Evolutionary conservation across 202 grass and related monocot species (phyloP).

Genomic region (Setaria viridis): DNA sequence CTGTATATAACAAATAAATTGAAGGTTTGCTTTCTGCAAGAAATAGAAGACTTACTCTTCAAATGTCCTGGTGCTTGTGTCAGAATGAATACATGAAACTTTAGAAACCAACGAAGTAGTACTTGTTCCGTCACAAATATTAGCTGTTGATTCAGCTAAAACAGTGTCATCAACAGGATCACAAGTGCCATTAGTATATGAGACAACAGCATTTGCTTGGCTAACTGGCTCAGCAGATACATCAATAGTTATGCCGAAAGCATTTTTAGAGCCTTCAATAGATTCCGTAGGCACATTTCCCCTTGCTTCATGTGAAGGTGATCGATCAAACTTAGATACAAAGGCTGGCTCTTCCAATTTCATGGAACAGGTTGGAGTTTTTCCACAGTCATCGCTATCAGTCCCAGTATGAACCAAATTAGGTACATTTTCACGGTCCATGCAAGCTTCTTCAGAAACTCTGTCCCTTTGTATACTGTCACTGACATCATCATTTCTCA

Average conservation of each 20-base stretch:
- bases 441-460: constrained; percentile 35
- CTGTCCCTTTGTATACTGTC: constrained; percentile 24
- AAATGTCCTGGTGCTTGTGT: constrained; percentile 37
- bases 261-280: constrained; percentile 23
- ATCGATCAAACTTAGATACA: constrained; percentile 43
- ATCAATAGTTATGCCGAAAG: constrained; percentile 49
- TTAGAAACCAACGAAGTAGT: constrained; percentile 48
- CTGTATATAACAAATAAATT: constrained; percentile 31
- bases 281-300: constrained; percentile 40
- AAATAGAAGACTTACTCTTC: constrained; percentile 64
- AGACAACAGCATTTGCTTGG: constrained; percentile 30
- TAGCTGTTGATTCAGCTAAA: constrained; percentile 45
- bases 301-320: constrained; percentile 50
- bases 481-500: constrained; percentile 33
- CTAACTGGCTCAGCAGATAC: constrained; percentile 48
- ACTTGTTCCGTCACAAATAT: constrained; percentile 47
- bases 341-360: constrained; percentile 43
- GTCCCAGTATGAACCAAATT: not conserved
- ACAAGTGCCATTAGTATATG: constrained; percentile 15
- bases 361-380: constrained; percentile 46
- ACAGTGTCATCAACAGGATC: constrained; percentile 39
- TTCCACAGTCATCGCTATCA: constrained; percentile 31
- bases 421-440: constrained; percentile 27
- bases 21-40: constrained; percentile 25
- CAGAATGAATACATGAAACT: constrained; percentile 51